phyloP scores from a whole-genome alignment of 202 grass and related monocot species.

The Sporobolus alterniflorus region DNA sequence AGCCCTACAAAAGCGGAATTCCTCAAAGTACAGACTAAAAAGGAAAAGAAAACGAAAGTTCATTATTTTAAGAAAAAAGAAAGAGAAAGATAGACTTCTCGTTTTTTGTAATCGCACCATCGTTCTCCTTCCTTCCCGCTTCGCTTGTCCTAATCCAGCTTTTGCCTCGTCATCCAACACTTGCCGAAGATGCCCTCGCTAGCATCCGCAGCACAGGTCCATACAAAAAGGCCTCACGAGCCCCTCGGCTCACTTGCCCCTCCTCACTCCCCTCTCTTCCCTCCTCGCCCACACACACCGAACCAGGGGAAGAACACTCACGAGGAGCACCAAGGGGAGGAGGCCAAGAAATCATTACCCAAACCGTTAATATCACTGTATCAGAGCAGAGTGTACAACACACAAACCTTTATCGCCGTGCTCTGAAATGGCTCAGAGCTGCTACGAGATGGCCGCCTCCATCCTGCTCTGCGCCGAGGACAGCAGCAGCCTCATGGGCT shows the following conservation, averaged over 20 bases:
- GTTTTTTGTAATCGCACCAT: conserved; percentile 33
- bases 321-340: not conserved
- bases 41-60: conserved; percentile 39
- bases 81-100: not conserved
- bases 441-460: conserved; percentile 74
- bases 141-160: not conserved
- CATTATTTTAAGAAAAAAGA: not conserved
- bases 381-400: not conserved
- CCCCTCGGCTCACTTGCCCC: conserved; percentile 19
- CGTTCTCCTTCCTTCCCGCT: conserved; percentile 36
- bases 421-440: conserved; percentile 55
- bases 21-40: conserved; percentile 48
- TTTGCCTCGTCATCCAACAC: not conserved
- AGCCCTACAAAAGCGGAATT: conserved; percentile 24
- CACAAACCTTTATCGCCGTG: not conserved
- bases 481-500: conserved; percentile 70
- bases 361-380: not conserved
- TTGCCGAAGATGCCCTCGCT: conserved; percentile 24
- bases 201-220: conserved; percentile 11
- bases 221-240: conserved; percentile 37
- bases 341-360: not conserved
- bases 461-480: conserved; percentile 91
- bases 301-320: conserved; percentile 12
- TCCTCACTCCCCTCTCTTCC: not conserved
- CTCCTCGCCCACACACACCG: conserved; percentile 13